Percentiles rank a stretch among this genome's conserved stretches.
Evolutionary conservation across 2,329 filamentous ascomycete species (phyloP).

Genomic region (Xylariaceae sp.): DNA sequence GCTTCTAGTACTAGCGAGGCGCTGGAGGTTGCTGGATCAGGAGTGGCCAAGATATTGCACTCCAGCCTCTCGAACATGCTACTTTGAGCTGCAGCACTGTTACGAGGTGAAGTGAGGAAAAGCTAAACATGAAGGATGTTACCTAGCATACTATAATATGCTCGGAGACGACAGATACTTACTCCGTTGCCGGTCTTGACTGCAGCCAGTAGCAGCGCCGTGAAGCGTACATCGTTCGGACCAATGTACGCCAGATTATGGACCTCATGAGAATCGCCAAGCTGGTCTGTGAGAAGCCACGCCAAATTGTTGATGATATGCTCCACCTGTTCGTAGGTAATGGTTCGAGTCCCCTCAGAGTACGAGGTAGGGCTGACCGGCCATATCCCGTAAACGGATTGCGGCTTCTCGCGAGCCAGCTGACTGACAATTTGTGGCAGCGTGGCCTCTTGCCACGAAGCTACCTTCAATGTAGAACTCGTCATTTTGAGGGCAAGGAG

Average conservation of each 20-base stretch:
- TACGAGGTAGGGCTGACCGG: neutral
- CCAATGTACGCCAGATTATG: slow-evolving; percentile 36
- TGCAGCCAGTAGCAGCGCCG: slow-evolving; percentile 15
- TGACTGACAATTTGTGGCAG: slow-evolving; percentile 1
- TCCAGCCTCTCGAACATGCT: slow-evolving; percentile 27
- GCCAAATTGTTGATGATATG: slow-evolving; percentile 36
- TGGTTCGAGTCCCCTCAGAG: neutral
- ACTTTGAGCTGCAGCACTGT: slow-evolving; percentile 33
- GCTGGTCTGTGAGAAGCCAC: slow-evolving; percentile 30
- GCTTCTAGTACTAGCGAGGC: slow-evolving; percentile 21
- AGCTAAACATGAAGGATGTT: slow-evolving; percentile 18
- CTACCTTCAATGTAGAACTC: neutral
- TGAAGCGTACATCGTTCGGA: slow-evolving; percentile 23
- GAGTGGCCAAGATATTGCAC: slow-evolving; percentile 30
- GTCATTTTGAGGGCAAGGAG: neutral
- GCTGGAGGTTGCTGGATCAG: slow-evolving; percentile 23
- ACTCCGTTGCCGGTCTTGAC: slow-evolving; percentile 26
- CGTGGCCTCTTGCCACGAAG: neutral
- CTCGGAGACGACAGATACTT: slow-evolving; percentile 14
- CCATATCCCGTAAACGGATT: slow-evolving; percentile 1
- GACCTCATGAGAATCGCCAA: slow-evolving; percentile 22
- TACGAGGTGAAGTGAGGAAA: slow-evolving; percentile 36
- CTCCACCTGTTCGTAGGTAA: slow-evolving; percentile 7
- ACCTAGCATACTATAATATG: neutral
- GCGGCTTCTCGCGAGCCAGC: neutral